A percentile compares a stretch with the other conserved stretches of the same genome.
Evolutionary conservation across 2,329 filamentous ascomycete genomes (phyloP).

Genomic region (Pseudogymnoascus sp.): DNA sequence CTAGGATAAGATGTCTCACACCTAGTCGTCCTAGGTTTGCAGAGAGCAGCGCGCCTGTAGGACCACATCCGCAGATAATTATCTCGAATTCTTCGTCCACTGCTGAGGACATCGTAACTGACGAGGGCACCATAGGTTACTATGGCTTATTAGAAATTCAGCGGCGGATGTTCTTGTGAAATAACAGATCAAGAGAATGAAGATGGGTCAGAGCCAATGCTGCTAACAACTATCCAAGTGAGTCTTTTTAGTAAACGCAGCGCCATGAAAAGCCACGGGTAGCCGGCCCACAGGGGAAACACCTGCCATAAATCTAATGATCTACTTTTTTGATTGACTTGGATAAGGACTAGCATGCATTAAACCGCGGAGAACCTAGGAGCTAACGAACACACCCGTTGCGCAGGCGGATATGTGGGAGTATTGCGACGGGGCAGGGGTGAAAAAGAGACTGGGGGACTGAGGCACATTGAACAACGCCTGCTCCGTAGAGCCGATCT

Average conservation of each 20-base stretch:
- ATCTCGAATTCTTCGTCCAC: constrained; percentile 22
- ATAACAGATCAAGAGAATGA: background rate
- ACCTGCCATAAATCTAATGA: too few species aligned
- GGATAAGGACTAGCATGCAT: background rate
- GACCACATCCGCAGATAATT: constrained; percentile 33
- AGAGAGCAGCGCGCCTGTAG: constrained; percentile 30
- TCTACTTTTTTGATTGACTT: too few species aligned
- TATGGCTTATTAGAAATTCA: background rate
- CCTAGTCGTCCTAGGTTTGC: constrained; percentile 26
- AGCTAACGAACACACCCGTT: background rate
- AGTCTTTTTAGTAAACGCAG: background rate
- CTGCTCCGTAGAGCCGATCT: background rate
- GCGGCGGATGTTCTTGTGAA: background rate
- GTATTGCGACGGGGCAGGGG: background rate
- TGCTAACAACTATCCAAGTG: background rate
- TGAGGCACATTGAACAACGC: background rate
- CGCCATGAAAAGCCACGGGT: too few species aligned
- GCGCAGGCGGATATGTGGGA: background rate
- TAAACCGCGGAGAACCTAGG: background rate
- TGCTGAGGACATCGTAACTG: background rate
- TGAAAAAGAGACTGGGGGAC: background rate
- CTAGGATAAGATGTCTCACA: constrained; percentile 27
- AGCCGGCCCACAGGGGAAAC: too few species aligned
- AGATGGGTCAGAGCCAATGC: background rate
- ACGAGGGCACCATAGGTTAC: too few species aligned